Evolutionary conservation across 2,329 filamentous ascomycete species (phyloP), one percentile per base, ranked within the genome.

Genomic region (Pseudocercospora cruenta): DNA sequence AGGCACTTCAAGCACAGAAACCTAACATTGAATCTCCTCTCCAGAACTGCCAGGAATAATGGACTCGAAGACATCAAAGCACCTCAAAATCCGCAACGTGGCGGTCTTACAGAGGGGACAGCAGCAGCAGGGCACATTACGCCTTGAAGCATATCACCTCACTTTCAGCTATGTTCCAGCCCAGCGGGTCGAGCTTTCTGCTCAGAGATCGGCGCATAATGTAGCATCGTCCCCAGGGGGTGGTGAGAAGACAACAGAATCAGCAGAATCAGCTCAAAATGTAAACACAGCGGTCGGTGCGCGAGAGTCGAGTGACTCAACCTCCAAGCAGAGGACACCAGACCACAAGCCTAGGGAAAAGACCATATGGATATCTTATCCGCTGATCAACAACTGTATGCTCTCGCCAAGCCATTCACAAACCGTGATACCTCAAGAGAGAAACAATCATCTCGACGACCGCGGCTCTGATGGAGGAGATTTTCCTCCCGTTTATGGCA

Each of bases 321-420:
- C 10, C 21, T 26, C 33, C 7, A 58, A 33, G 33, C 55, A 43
- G 10, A 21, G 22, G 55, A 22, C 24, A 49, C 33, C 64, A 58
- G 43, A 16, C 55, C 53, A 33, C 64, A 16, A 82, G 70, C 82
- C 86, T 22, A 85, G 89, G 76, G 92, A 97, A 39, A 58, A 58
- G 55, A 58, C 28, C 79, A 87, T 91, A 76, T 99, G 94, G 92
- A 92, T 98, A 63, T 94, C 95, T 16, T 99, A 94, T 79, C 94
- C 94, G 24, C 94, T 98, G 80, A 92, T 99, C 74, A 87, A 87
- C 47, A 87, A 90, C 74, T 97, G 94, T 80, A 88, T 86, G 24
- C 88, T 94, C 71, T 88, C 92, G 66, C 91, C 93, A 9, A 75
- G 74, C 54, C 71, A 76, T 58, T 58, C 68, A 9, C 69, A 70